Evolutionary conservation across 441 rosid genomes (phyloP).

Genomic region (Hura crepitans): DNA sequence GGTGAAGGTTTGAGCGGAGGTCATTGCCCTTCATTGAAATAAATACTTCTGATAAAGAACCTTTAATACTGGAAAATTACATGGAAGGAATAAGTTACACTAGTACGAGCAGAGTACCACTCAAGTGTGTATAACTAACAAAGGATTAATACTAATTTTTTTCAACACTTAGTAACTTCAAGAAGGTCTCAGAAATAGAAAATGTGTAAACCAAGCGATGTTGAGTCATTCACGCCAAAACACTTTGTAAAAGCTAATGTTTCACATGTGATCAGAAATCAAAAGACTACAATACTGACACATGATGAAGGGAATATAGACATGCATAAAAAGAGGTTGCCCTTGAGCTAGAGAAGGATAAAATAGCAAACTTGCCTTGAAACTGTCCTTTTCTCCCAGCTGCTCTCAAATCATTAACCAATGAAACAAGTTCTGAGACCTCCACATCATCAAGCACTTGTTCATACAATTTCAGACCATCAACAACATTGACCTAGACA

Average conservation of each 20-base stretch:
- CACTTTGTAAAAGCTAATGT: not conserved
- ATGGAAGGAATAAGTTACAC: not conserved
- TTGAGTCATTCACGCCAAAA: not conserved
- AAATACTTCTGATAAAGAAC: not conserved
- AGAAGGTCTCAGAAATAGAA: not conserved
- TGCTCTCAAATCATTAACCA: constrained; percentile 63
- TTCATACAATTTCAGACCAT: constrained; percentile 75
- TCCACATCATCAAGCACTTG: constrained; percentile 48
- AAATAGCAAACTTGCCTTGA: constrained; percentile 58
- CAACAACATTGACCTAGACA: constrained; percentile 78
- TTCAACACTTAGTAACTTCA: too few relatives aligned
- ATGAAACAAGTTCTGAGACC: constrained; percentile 58
- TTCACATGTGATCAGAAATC: not conserved
- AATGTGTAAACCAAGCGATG: not conserved
- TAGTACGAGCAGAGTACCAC: not conserved
- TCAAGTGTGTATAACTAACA: not conserved
- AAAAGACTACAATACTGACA: not conserved
- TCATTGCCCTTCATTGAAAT: not conserved
- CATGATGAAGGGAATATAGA: not conserved
- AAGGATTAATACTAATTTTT: not conserved
- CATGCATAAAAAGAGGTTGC: not conserved
- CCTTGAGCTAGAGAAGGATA: not conserved
- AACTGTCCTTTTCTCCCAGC: constrained; percentile 71
- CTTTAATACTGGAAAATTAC: not conserved
- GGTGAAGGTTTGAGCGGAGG: not conserved